Evolutionary conservation across 2,329 filamentous ascomycete species (phyloP).

Genomic region (Scolecobasidium constrictum): DNA sequence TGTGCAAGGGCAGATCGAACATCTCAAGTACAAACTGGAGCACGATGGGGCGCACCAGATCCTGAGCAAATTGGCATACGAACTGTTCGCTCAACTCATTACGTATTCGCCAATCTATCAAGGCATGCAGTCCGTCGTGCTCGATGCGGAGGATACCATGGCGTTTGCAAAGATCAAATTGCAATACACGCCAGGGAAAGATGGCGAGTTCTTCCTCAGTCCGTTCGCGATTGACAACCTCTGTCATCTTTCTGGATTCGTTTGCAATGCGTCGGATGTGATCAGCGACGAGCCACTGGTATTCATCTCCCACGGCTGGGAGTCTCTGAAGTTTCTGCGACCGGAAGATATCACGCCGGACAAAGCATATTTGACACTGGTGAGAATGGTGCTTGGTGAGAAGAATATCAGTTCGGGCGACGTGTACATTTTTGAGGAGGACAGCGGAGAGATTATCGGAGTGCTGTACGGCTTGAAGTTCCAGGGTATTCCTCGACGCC

Average conservation of each 20-base stretch:
- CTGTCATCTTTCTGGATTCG: constrained; percentile 4
- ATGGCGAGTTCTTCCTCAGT: constrained; percentile 9
- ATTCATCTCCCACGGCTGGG: constrained; percentile 53
- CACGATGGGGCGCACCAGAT: background rate
- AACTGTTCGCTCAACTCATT: constrained; percentile 16
- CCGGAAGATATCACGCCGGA: constrained; percentile 32
- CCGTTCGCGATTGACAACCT: constrained; percentile 10
- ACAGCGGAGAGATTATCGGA: constrained; percentile 46
- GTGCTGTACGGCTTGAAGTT: constrained; percentile 54
- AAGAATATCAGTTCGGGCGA: constrained; percentile 40
- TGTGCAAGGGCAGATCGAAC: constrained; percentile 13
- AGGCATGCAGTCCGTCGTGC: constrained; percentile 15
- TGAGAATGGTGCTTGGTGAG: constrained; percentile 45
- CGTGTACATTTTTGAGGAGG: constrained; percentile 49
- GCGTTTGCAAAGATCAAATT: constrained; percentile 14
- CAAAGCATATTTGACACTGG: constrained; percentile 47
- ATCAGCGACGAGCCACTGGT: constrained; percentile 32
- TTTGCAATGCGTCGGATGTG: constrained; percentile 20
- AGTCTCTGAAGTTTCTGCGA: constrained; percentile 45
- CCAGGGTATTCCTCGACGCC: constrained; percentile 52
- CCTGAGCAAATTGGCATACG: constrained; percentile 14
- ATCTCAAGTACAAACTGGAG: constrained; percentile 5
- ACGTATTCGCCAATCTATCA: constrained; percentile 16
- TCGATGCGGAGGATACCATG: constrained; percentile 14
- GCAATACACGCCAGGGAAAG: constrained; percentile 6